A percentile compares a stretch with the other conserved stretches of the same genome.
Evolutionary conservation across 2,329 filamentous ascomycete genomes (phyloP).

Genomic region (Sclerotinia spermophila): DNA sequence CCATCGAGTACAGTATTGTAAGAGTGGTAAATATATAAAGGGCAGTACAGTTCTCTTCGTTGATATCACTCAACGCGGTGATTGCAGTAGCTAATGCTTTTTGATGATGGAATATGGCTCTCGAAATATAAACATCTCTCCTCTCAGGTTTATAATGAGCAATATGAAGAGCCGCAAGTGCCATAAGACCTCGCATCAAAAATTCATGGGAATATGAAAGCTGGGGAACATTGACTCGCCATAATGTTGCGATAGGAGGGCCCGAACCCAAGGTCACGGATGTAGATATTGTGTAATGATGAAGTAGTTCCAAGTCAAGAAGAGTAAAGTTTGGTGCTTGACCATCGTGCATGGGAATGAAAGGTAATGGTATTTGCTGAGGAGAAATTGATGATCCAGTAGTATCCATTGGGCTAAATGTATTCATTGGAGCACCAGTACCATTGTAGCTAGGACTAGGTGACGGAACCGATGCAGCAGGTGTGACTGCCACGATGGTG

Average conservation of each 20-base stretch:
- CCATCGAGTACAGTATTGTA: slow-evolving; percentile 40
- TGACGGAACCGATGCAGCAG: neutral
- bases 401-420: slow-evolving; percentile 12
- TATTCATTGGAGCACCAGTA: neutral
- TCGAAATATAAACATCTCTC: slow-evolving; percentile 41
- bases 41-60: slow-evolving; percentile 37
- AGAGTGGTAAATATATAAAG: slow-evolving; percentile 42
- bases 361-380: slow-evolving; percentile 10
- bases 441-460: neutral
- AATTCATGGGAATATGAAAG: slow-evolving; percentile 46
- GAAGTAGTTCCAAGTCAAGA: slow-evolving; percentile 49
- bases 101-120: slow-evolving; percentile 40
- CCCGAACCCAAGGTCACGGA: slow-evolving; percentile 46
- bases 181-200: slow-evolving; percentile 48
- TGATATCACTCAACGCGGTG: slow-evolving; percentile 37
- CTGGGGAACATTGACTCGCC: slow-evolving; percentile 46
- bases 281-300: slow-evolving; percentile 50
- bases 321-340: slow-evolving; percentile 25
- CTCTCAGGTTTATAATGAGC: slow-evolving; percentile 41
- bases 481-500: neutral
- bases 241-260: slow-evolving; percentile 43
- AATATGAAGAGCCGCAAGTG: slow-evolving; percentile 49
- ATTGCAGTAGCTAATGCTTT: slow-evolving; percentile 35
- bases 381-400: neutral
- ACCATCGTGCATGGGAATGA: neutral